Conservation (phyloP, 2,329 filamentous ascomycete species). For the Cordyceps militaris region DNA sequence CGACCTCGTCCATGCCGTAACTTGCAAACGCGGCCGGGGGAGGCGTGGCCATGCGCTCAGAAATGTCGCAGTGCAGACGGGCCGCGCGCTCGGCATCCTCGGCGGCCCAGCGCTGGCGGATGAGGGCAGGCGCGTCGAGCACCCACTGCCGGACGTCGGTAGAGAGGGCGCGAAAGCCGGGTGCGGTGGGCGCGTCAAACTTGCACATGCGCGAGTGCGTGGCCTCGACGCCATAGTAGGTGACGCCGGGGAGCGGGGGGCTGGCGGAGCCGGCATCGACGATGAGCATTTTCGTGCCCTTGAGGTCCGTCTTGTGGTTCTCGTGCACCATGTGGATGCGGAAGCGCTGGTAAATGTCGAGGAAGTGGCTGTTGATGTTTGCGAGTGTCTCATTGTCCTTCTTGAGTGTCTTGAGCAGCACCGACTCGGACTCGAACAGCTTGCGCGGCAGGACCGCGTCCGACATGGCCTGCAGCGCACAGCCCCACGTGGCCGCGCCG, state of each 20-base stretch:
- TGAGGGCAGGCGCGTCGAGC: conserved; percentile 45
- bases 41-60: conserved; percentile 35
- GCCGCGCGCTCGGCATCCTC: conserved; percentile 48
- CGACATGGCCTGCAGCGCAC: conserved; percentile 60
- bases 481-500: conserved; percentile 60
- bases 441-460: conserved; percentile 57
- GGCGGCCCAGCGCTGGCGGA: conserved; percentile 51
- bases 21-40: conserved; percentile 6
- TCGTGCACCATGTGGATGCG: conserved; percentile 73
- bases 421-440: conserved; percentile 59
- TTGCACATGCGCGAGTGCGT: conserved; percentile 69
- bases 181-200: conserved; percentile 55
- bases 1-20: background rate
- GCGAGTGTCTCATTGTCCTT: conserved; percentile 67
- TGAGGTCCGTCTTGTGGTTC: conserved; percentile 62
- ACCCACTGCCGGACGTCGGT: conserved; percentile 46
- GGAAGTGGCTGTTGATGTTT: conserved; percentile 66
- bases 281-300: conserved; percentile 54
- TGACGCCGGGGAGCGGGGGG: conserved; percentile 61
- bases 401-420: conserved; percentile 64
- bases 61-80: conserved; percentile 36
- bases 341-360: conserved; percentile 63
- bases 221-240: conserved; percentile 67
- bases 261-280: conserved; percentile 65
- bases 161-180: conserved; percentile 53